Evolutionary conservation across 2,329 filamentous ascomycete genomes (phyloP).

Genomic region (Fusarium camptoceras): DNA sequence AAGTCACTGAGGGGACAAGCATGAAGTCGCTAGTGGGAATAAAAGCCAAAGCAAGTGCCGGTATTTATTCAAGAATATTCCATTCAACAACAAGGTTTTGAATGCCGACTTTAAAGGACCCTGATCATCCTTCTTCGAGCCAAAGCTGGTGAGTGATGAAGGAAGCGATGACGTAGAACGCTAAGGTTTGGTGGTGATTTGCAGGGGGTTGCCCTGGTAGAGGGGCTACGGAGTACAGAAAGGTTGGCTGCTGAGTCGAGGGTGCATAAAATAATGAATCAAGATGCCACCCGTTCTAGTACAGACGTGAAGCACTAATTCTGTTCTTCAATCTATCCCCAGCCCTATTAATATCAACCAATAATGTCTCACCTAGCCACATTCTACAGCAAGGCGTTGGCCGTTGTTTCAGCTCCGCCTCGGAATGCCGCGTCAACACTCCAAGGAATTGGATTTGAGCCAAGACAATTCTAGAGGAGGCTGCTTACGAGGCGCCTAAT

Average conservation of each 20-base stretch:
- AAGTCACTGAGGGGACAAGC: neutral
- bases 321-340: neutral
- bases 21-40: neutral
- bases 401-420: slow-evolving; percentile 48
- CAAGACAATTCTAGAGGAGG: slow-evolving; percentile 33
- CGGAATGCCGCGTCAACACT: slow-evolving; percentile 47
- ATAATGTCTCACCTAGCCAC: slow-evolving; percentile 40
- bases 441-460: slow-evolving; percentile 35
- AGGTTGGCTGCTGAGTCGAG: neutral
- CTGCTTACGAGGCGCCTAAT: slow-evolving; percentile 41
- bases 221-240: neutral
- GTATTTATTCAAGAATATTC: neutral
- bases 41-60: neutral
- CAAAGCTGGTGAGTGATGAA: neutral
- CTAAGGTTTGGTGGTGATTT: slow-evolving; percentile 13
- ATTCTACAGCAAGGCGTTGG: slow-evolving; percentile 41
- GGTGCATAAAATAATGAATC: neutral
- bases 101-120: neutral
- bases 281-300: too few relatives aligned
- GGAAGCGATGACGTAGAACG: slow-evolving; percentile 40
- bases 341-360: slow-evolving; percentile 45
- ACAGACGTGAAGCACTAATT: neutral
- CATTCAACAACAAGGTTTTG: neutral
- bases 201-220: slow-evolving; percentile 28
- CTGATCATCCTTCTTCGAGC: neutral